phyloP scores from a whole-genome alignment of 2,329 filamentous ascomycete species.

The Cercospora brassicicola region DNA sequence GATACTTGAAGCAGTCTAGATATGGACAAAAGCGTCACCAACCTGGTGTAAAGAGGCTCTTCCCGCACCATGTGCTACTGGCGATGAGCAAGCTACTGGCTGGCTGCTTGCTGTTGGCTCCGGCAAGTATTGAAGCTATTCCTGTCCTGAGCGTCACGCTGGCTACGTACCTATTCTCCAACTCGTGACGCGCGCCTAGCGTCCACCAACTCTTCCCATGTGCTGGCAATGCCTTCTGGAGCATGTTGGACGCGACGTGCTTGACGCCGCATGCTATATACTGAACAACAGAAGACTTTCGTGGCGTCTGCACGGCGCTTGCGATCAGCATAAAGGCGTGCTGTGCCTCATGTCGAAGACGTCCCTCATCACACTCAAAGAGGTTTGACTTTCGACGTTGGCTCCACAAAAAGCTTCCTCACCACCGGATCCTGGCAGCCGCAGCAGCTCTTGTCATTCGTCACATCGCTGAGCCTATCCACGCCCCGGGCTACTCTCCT shows the following conservation, averaged over 20 bases:
- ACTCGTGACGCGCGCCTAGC: conserved; percentile 15
- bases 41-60: conserved; percentile 11
- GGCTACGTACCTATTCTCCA: conserved; percentile 6
- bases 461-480: conserved; percentile 8
- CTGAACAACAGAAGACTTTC: background rate
- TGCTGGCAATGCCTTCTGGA: background rate
- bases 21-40: conserved; percentile 3
- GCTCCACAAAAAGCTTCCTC: conserved; percentile 7
- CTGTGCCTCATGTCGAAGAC: conserved; percentile 19
- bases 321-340: conserved; percentile 18
- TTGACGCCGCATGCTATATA: conserved; percentile 14
- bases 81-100: conserved; percentile 10
- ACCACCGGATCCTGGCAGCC: conserved; percentile 10
- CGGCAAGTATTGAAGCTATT: conserved; percentile 12
- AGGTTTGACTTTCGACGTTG: conserved; percentile 11
- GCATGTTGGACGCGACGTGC: background rate
- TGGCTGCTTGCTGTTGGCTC: conserved; percentile 10
- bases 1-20: conserved; percentile 2
- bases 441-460: conserved; percentile 8
- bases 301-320: conserved; percentile 14
- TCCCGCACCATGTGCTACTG: conserved; percentile 13
- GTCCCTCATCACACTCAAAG: conserved; percentile 6
- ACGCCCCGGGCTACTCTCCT: conserved; percentile 13
- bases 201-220: background rate
- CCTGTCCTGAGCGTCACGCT: conserved; percentile 16